Evolutionary conservation across 768 basidiomycete genomes (phyloP), one percentile per base, ranked within the genome.

Genomic region (Termitomyces sp.): DNA sequence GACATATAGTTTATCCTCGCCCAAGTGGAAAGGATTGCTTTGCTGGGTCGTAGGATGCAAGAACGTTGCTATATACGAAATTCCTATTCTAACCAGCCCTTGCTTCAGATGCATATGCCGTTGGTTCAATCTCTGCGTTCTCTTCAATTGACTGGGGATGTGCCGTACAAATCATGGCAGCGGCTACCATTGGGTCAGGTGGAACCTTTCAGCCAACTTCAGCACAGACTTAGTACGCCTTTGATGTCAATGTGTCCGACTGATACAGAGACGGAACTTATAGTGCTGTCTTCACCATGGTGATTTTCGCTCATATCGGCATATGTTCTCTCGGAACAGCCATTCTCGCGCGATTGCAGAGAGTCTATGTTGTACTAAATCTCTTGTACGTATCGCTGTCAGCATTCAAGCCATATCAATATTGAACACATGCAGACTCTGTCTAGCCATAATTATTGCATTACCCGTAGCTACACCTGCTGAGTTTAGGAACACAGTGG

Each of bases 31-130:
- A 29, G 83, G 83, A 62, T 72, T 89, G 5, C 79, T 88, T 25
- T 80, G 83, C 7, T 89, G 88, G 88, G 77, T 88, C 48, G 87
- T 89, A 2, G 88, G 87, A 42, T 88, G 86, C 87, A 12, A 20
- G 43, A 57, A 12, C 5, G 29, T 65, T 11, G 83, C 75, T 25
- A 1, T 11, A 14, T 20, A 14, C 5, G 32, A 9, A 34, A 20
- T 5, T 4, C 34, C 36, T 40, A 56, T 11, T 52, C 25, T 14
- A 10, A 51, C n/a, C n/a, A 3, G 31, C 25, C 25, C 15, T 47
- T 56, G 40, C 20, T 5, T 34, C 81, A 45, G 86, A 86, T 60
- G 86, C 85, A 36, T 10, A 78, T 80, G 62, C 68, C 12, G 63
- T 66, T 17, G 86, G 85, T 1, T 79, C 77, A 0, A 80, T 85